phyloP scores from a whole-genome alignment of 2,329 filamentous ascomycete genomes.

The Leptosphaerulina australis region DNA sequence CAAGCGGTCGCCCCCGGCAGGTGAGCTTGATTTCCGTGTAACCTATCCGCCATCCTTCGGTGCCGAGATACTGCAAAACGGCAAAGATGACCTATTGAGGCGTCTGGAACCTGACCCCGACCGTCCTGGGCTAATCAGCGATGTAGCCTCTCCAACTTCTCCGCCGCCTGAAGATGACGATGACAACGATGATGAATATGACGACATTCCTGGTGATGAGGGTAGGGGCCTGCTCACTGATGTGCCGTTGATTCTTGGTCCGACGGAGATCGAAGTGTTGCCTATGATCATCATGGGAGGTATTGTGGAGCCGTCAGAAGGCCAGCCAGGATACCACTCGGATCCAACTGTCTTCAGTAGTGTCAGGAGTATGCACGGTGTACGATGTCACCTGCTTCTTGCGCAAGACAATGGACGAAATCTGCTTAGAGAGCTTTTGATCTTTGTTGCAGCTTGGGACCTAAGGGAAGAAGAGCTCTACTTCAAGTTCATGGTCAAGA shows the following conservation, averaged over 20 bases:
- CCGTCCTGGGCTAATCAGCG: conserved; percentile 47
- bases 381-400: conserved; percentile 85
- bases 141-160: conserved; percentile 49
- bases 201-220: conserved; percentile 71
- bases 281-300: conserved; percentile 98
- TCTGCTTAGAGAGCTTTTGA: conserved; percentile 84
- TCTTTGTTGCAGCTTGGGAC: conserved; percentile 97
- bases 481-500: conserved; percentile 95
- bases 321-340: conserved; percentile 61
- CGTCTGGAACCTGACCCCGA: conserved; percentile 55
- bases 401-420: conserved; percentile 91
- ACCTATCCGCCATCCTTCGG: conserved; percentile 57
- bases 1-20: conserved; percentile 48
- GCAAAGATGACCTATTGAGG: conserved; percentile 59
- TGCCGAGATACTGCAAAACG: conserved; percentile 56
- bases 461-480: conserved; percentile 91
- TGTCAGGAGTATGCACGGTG: conserved; percentile 81
- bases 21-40: conserved; percentile 57
- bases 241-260: conserved; percentile 90
- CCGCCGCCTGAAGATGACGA: conserved; percentile 65
- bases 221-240: conserved; percentile 87
- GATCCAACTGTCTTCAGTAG: conserved; percentile 60
- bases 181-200: conserved; percentile 74
- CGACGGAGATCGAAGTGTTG: conserved; percentile 91
- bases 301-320: conserved; percentile 81